These are phyloP conservation scores for Isochrysis galbana DNA, from an alignment of 78 protist genomes.

Conservation along the genomic window DNA sequence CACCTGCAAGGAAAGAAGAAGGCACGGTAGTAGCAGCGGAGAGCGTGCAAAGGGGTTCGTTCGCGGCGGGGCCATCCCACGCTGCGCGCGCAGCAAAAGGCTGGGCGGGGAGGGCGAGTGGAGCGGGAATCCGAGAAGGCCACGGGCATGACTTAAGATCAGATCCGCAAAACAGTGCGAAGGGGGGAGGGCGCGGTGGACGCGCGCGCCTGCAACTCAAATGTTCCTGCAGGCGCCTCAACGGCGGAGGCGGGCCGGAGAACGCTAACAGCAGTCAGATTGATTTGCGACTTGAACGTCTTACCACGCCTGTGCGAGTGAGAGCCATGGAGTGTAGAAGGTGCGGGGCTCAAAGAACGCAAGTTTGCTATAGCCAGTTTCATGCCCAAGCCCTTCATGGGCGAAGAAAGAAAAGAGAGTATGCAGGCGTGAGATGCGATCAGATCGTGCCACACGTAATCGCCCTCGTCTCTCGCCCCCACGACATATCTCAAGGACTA, in stretches of 20 bases:
- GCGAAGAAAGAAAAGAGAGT: not conserved
- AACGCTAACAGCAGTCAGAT: not conserved
- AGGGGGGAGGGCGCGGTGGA: not conserved
- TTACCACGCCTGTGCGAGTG: not conserved
- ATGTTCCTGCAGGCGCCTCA: not conserved
- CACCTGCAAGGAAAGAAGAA: too few relatives aligned
- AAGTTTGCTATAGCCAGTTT: not conserved
- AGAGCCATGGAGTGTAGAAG: not conserved
- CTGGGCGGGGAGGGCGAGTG: too few relatives aligned
- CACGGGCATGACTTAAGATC: too few relatives aligned
- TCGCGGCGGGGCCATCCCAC: too few relatives aligned
- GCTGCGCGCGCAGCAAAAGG: too few relatives aligned
- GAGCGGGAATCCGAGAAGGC: too few relatives aligned
- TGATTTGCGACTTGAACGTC: not conserved
- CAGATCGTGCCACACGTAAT: not conserved
- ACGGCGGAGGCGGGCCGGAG: not conserved
- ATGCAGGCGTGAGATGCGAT: not conserved
- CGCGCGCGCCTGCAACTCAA: constrained; percentile 6
- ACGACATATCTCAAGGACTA: too few relatives aligned
- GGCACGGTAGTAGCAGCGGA: too few relatives aligned
- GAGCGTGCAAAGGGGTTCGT: too few relatives aligned
- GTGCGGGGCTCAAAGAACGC: not conserved
- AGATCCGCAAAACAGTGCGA: too few relatives aligned
- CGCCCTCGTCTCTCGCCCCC: too few relatives aligned
- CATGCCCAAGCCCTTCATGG: not conserved